Evolutionary conservation across 2,329 filamentous ascomycete genomes (phyloP).

Genomic region (Trichoderma asperellum): DNA sequence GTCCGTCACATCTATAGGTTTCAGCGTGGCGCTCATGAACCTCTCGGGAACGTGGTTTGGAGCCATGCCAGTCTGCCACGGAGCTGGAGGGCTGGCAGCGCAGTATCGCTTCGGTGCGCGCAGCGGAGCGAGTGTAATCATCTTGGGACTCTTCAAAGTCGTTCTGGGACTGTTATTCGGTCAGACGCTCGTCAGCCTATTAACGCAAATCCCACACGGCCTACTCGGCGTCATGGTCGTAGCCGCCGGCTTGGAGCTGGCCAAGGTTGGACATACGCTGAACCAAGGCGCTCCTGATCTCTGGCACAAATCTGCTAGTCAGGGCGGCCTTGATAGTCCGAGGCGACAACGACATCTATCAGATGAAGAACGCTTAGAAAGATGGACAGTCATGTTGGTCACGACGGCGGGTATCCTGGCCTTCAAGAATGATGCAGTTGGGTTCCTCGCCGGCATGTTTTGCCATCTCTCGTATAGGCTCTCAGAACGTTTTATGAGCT

Average conservation of each 20-base stretch:
- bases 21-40: constrained; percentile 85
- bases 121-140: constrained; percentile 79
- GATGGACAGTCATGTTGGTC: constrained; percentile 89
- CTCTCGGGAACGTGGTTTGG: constrained; percentile 87
- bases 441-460: constrained; percentile 79
- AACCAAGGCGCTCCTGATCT: constrained; percentile 70
- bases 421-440: constrained; percentile 87
- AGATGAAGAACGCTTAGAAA: constrained; percentile 70
- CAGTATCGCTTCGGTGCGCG: constrained; percentile 91
- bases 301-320: constrained; percentile 58
- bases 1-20: constrained; percentile 73
- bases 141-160: constrained; percentile 78
- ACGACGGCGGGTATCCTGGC: constrained; percentile 81
- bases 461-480: constrained; percentile 72
- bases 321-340: constrained; percentile 39
- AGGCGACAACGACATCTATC: constrained; percentile 58
- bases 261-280: constrained; percentile 80
- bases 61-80: constrained; percentile 94
- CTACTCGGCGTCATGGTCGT: constrained; percentile 88
- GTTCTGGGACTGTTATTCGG: constrained; percentile 76
- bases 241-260: constrained; percentile 84
- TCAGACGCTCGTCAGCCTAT: constrained; percentile 69
- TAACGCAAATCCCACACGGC: constrained; percentile 73
- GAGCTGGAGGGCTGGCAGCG: constrained; percentile 85
- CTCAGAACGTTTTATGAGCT: constrained; percentile 48